Percentiles rank a stretch among this genome's conserved stretches.
Evolutionary conservation across 1,139 yeast species (phyloP).

Genomic region (Magnusiomyces sp.): DNA sequence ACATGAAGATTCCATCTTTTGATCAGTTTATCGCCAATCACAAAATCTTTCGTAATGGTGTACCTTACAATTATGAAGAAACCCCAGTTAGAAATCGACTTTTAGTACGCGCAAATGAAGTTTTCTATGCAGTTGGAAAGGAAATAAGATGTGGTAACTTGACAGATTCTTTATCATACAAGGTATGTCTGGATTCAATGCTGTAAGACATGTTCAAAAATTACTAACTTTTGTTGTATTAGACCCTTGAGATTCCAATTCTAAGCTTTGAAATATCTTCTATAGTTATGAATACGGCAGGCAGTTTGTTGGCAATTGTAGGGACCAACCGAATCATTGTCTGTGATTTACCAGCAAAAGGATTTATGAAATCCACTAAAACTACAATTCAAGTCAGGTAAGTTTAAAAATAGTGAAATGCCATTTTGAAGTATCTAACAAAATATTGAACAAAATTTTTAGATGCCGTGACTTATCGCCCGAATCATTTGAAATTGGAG

Average conservation of each 20-base stretch:
- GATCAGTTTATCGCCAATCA: background rate
- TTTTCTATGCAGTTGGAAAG: conserved; percentile 26
- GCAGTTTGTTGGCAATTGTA: conserved; percentile 37
- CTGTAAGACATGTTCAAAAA: conserved; percentile 15
- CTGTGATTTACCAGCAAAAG: conserved; percentile 27
- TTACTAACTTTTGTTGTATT: background rate
- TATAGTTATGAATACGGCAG: conserved; percentile 34
- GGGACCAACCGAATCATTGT: conserved; percentile 31
- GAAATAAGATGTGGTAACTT: conserved; percentile 26
- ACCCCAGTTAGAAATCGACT: conserved; percentile 1
- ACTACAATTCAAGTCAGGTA: conserved; percentile 7
- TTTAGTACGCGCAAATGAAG: conserved; percentile 21
- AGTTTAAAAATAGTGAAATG: background rate
- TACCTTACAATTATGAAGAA: background rate
- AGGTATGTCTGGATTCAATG: conserved; percentile 24
- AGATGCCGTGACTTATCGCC: conserved; percentile 22
- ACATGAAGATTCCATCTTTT: conserved; percentile 1
- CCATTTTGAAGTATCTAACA: conserved; percentile 2
- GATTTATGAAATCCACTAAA: conserved; percentile 23
- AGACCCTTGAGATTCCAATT: conserved; percentile 17
- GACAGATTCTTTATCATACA: conserved; percentile 15
- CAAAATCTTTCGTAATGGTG: background rate
- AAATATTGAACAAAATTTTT: conserved; percentile 5
- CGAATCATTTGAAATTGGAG: conserved; percentile 3
- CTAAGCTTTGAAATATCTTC: conserved; percentile 27